These are phyloP conservation scores for Annulohypoxylon truncatum DNA, from an alignment of 2,329 filamentous ascomycete genomes.

Conservation along the genomic window DNA sequence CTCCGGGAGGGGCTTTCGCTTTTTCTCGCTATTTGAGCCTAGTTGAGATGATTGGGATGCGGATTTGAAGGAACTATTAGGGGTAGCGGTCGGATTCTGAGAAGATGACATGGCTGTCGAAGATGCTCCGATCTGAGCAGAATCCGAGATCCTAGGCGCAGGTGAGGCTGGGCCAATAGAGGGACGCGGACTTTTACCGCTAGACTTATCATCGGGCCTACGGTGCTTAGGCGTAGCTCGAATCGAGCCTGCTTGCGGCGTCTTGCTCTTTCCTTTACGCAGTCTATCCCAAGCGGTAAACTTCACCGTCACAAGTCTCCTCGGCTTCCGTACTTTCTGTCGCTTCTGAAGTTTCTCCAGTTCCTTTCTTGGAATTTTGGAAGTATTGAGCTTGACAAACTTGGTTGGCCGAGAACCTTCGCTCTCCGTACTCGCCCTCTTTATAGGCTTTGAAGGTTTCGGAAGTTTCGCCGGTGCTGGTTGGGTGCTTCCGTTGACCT, in stretches of 20 bases:
- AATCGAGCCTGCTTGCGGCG: conserved; percentile 44
- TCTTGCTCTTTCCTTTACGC: conserved; percentile 33
- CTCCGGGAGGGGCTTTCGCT: conserved; percentile 48
- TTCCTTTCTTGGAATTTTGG: conserved; percentile 40
- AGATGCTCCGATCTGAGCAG: conserved; percentile 17
- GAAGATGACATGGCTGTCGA: conserved; percentile 1
- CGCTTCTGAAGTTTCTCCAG: conserved; percentile 37
- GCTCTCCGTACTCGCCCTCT: conserved; percentile 48
- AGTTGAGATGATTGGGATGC: conserved; percentile 33
- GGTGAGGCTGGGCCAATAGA: conserved; percentile 11
- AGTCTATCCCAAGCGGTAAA: conserved; percentile 47
- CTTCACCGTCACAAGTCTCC: conserved; percentile 45
- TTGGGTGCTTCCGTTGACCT: conserved; percentile 39
- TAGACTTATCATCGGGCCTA: conserved; percentile 32
- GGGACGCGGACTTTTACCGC: conserved; percentile 12
- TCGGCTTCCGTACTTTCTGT: conserved; percentile 30
- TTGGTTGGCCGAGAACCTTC: conserved; percentile 48
- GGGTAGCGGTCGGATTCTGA: neutral
- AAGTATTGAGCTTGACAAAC: conserved; percentile 50
- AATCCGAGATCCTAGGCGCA: conserved; percentile 4
- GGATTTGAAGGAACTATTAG: conserved; percentile 17
- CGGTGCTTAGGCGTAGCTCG: conserved; percentile 47
- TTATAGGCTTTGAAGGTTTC: conserved; percentile 37
- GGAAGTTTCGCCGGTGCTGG: conserved; percentile 34
- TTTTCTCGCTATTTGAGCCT: conserved; percentile 38